Conservation (phyloP, 2,329 filamentous ascomycete genomes). For the Gremmenia infestans region DNA sequence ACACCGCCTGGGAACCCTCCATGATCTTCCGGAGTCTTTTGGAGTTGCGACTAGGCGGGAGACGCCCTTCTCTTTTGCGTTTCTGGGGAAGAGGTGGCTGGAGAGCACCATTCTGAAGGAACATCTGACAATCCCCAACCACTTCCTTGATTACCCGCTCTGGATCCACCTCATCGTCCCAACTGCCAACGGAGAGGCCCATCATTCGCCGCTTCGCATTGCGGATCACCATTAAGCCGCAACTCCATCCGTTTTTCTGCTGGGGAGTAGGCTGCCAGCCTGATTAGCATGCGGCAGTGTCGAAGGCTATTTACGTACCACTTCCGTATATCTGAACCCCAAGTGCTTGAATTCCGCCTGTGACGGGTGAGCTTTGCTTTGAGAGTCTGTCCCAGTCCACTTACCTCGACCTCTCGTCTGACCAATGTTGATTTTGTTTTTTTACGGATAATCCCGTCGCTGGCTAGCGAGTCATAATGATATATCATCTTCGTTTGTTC, state of each 20-base stretch:
- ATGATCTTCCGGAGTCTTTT: constrained; percentile 1
- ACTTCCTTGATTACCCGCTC: constrained; percentile 23
- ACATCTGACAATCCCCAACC: constrained; percentile 17
- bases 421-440: constrained; percentile 8
- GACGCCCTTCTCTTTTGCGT: background rate
- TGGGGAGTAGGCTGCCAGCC: constrained; percentile 10
- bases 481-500: constrained; percentile 23
- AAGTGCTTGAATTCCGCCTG: constrained; percentile 26
- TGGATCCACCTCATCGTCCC: constrained; percentile 16
- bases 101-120: constrained; percentile 16
- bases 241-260: constrained; percentile 22
- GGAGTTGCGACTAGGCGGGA: constrained; percentile 5
- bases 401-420: constrained; percentile 14
- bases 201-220: constrained; percentile 21
- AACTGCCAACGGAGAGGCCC: constrained; percentile 16
- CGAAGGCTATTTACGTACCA: constrained; percentile 22
- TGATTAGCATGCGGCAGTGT: constrained; percentile 9
- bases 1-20: too few species aligned
- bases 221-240: constrained; percentile 20
- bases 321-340: constrained; percentile 22
- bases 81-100: constrained; percentile 10
- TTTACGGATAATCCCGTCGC: constrained; percentile 12
- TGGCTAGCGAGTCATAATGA: constrained; percentile 24
- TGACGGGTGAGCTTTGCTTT: constrained; percentile 6
- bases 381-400: constrained; percentile 4